These are phyloP conservation scores for Fusarium tanahbumbuense DNA, from an alignment of 2,329 filamentous ascomycete genomes.

Conservation along the genomic window DNA sequence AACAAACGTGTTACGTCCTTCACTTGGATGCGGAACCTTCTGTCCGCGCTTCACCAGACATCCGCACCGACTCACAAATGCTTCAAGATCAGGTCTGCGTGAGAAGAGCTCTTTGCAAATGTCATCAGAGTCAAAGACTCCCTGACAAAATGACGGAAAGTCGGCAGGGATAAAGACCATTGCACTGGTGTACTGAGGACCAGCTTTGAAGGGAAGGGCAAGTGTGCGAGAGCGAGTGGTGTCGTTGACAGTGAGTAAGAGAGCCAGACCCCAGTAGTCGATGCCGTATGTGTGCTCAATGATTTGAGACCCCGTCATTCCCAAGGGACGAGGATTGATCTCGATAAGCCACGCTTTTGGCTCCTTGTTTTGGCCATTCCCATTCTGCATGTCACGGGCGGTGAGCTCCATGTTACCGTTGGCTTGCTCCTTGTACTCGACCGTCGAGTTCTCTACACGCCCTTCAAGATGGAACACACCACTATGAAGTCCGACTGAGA, in stretches of 20 bases:
- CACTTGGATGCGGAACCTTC: constrained; percentile 4
- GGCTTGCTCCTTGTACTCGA: constrained; percentile 5
- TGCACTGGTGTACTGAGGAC: constrained; percentile 18
- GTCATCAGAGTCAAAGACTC: constrained; percentile 29
- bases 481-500: constrained; percentile 16
- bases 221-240: constrained; percentile 12
- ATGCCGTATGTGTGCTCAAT: constrained; percentile 33
- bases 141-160: constrained; percentile 7
- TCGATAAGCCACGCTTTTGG: constrained; percentile 22
- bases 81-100: constrained; percentile 6
- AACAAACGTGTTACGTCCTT: constrained; percentile 14
- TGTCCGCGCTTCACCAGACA: constrained; percentile 9
- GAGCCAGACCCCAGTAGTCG: constrained; percentile 27
- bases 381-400: background rate
- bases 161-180: constrained; percentile 4
- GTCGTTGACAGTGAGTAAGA: constrained; percentile 16
- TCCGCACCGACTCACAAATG: constrained; percentile 5
- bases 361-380: background rate
- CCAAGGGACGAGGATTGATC: constrained; percentile 36
- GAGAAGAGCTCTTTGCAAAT: constrained; percentile 15
- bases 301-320: constrained; percentile 22
- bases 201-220: constrained; percentile 20
- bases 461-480: constrained; percentile 35
- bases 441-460: constrained; percentile 21
- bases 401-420: constrained; percentile 6